Base-by-base conservation (phyloP, 164 flowering plant genomes). In the Vitis cinerea region DNA sequence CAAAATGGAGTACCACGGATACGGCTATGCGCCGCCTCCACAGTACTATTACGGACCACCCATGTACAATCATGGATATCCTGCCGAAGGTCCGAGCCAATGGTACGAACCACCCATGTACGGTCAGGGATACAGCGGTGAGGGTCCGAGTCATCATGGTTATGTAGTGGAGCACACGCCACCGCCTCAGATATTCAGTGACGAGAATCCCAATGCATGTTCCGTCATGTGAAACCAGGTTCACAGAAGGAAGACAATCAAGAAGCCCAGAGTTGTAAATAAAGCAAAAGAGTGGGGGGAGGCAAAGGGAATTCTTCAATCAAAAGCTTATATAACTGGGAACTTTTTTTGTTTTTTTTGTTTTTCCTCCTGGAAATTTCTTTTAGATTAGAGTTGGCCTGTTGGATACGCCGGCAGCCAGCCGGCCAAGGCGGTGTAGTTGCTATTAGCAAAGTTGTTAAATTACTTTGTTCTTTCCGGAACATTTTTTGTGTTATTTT, bases 161-260 rank as follows among this genome's bases (percentile, higher is more conserved):
- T 69, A 74, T 52, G 69, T 14, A 60, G 56, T 49, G 53, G 74
- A 75, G 19, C 68, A 65, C 63, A 30, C 50, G 65, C 31, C 67
- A 56, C 49, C 71, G 48, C n/a, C 84, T 3, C 81, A 79, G 74
- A 79, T 81, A 75, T 83, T 83, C 71, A 83, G 86, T 63, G 86
- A 83, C 58, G 86, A 83, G 76, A 83, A 83, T 68, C 86, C 86
- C 3, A 83, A 83, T 47, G 86, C 73, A 0, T 83, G 86, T 64
- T 81, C 81, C 0, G 73, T 83, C 6, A 83, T 83, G 87, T 83
- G 75, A 81, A 29, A 17, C 29, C 4, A 29, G 9, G 17, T 29
- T 61, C 30, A 54, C 44, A 37, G 6, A 37, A 37, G 7, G 8
- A 54, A 13, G 56, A 10, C 27, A 10, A 13, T 23, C 12, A 17